Evolutionary conservation across 2,329 filamentous ascomycete genomes (phyloP).

Genomic region (Diaporthe sp.): DNA sequence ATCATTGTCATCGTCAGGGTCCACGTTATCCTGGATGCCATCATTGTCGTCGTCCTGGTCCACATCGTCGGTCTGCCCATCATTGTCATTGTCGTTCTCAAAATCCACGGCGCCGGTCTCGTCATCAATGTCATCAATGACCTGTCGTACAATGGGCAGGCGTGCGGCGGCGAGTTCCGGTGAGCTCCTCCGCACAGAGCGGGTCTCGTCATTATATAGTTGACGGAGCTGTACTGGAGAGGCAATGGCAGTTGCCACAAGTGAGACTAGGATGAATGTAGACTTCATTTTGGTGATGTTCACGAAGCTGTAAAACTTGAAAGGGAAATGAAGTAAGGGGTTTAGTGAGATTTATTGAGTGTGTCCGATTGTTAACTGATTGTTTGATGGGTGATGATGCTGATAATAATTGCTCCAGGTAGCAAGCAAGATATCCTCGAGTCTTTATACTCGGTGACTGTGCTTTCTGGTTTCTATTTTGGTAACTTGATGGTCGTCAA

Average conservation of each 20-base stretch:
- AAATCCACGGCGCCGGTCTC: not conserved
- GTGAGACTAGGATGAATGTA: constrained; percentile 3
- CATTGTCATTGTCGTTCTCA: not conserved
- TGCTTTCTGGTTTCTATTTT: not conserved
- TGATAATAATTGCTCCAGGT: not conserved
- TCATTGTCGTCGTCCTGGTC: constrained; percentile 2
- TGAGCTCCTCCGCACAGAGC: not conserved
- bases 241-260: constrained; percentile 1
- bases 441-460: not conserved
- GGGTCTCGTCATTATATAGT: constrained; percentile 2
- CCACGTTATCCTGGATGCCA: not conserved
- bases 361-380: not conserved
- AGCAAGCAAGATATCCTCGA: not conserved
- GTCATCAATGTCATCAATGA: not conserved
- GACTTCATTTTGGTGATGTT: not conserved
- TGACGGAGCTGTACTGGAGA: not conserved
- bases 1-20: constrained; percentile 4
- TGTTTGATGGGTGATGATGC: not conserved
- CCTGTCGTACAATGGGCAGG: not conserved
- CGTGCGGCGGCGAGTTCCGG: not conserved
- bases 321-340: no score
- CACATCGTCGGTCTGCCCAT: no score
- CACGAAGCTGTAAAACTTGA: not conserved
- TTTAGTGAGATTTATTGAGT: not conserved
- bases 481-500: not conserved